phyloP scores from a whole-genome alignment of 2,329 filamentous ascomycete genomes.

The Dactylonectria estremocensis region DNA sequence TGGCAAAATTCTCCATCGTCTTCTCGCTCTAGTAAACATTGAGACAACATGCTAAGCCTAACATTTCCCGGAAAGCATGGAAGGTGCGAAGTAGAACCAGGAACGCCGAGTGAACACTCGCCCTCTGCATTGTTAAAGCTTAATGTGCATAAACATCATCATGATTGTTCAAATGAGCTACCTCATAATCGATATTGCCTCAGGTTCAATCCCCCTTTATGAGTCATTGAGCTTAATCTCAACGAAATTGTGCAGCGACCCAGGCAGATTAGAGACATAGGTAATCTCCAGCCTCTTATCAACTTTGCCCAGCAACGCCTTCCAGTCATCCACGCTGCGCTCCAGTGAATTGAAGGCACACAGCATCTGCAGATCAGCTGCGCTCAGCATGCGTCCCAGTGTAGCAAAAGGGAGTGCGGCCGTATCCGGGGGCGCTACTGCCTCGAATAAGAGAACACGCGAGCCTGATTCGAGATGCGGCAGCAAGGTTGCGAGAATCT shows the following conservation, averaged over 20 bases:
- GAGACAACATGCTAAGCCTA: too few relatives aligned
- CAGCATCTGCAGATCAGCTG: constrained; percentile 61
- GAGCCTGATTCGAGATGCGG: neutral
- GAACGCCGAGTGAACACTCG: too few relatives aligned
- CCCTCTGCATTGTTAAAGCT: too few relatives aligned
- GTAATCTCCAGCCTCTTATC: constrained; percentile 38
- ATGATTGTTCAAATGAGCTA: too few relatives aligned
- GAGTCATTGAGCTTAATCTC: neutral
- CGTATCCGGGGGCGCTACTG: constrained; percentile 46
- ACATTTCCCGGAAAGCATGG: too few relatives aligned
- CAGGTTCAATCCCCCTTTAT: too few relatives aligned
- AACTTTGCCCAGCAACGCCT: constrained; percentile 18
- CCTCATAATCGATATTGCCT: too few relatives aligned
- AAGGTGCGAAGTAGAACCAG: too few relatives aligned
- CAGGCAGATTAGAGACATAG: neutral
- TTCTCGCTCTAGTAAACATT: too few relatives aligned
- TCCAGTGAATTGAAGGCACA: constrained; percentile 59
- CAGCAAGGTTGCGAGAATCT: constrained; percentile 51
- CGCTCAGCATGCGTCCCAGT: constrained; percentile 19
- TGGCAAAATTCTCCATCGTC: too few relatives aligned
- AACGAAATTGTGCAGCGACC: neutral
- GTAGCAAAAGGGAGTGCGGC: constrained; percentile 35
- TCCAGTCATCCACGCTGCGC: constrained; percentile 32
- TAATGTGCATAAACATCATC: too few relatives aligned
- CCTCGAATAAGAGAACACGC: constrained; percentile 44